Evolutionary conservation across 257 asterid species (phyloP).

Genomic region (Gentiana macrophylla): DNA sequence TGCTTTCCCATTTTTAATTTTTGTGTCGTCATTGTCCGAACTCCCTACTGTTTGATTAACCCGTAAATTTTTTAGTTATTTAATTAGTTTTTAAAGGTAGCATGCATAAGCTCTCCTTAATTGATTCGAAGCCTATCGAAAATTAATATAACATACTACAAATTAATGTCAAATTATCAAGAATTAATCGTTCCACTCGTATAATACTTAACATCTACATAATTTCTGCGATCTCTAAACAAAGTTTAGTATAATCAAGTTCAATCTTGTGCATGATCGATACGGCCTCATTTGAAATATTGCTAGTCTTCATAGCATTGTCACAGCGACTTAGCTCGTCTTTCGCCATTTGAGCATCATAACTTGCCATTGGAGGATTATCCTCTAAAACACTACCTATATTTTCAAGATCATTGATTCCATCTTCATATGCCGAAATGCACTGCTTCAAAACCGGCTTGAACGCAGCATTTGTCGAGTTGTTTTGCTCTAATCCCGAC

Average conservation of each 20-base stretch:
- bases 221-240: neutral
- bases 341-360: slow-evolving; percentile 1
- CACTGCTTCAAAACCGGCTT: neutral
- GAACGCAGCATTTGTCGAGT: neutral
- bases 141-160: too few relatives aligned
- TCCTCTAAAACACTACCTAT: neutral
- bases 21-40: too few relatives aligned
- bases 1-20: too few relatives aligned
- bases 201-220: too few relatives aligned
- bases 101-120: too few relatives aligned
- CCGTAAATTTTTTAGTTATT: too few relatives aligned
- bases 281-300: neutral
- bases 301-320: neutral
- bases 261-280: neutral
- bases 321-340: neutral
- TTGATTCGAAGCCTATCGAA: too few relatives aligned
- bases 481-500: neutral
- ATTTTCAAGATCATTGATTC: neutral
- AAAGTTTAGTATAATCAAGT: neutral
- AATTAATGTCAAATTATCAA: too few relatives aligned
- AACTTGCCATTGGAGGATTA: neutral
- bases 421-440: slow-evolving; percentile 3
- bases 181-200: too few relatives aligned
- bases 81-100: too few relatives aligned
- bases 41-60: too few relatives aligned